Evolutionary conservation across 352 stramenopile species (phyloP).

Genomic region (Pythium aquatile): DNA sequence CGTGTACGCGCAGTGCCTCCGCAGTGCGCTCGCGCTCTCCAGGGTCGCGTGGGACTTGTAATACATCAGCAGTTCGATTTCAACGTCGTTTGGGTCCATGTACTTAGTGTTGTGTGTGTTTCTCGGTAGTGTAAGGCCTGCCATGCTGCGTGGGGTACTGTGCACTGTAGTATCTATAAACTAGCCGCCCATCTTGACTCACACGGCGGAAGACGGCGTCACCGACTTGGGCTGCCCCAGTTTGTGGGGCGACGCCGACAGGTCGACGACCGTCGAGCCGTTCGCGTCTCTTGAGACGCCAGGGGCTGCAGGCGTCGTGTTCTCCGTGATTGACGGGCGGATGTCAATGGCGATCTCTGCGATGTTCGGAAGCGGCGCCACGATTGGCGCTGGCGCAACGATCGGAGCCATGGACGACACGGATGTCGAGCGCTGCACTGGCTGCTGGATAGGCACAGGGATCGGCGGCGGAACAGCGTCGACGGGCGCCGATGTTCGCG

Average conservation of each 20-base stretch:
- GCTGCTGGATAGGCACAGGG: slow-evolving; percentile 11
- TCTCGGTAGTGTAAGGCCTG: slow-evolving; percentile 6
- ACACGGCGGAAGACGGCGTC: slow-evolving; percentile 63
- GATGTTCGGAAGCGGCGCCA: slow-evolving; percentile 13
- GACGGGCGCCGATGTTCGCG: slow-evolving; percentile 9
- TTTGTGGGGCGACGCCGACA: slow-evolving; percentile 35
- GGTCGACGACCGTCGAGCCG: slow-evolving; percentile 20
- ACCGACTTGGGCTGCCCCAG: slow-evolving; percentile 47
- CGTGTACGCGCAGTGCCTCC: slow-evolving; percentile 53
- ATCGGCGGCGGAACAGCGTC: slow-evolving; percentile 8
- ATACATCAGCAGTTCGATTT: neutral
- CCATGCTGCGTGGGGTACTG: slow-evolving; percentile 1
- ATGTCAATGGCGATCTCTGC: slow-evolving; percentile 41
- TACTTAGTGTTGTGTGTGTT: slow-evolving; percentile 3
- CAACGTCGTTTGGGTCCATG: neutral
- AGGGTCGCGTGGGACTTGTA: neutral
- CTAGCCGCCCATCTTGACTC: slow-evolving; percentile 19
- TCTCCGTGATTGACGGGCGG: slow-evolving; percentile 27
- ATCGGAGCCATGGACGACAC: neutral
- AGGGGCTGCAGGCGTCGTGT: neutral
- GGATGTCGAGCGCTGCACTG: slow-evolving; percentile 9
- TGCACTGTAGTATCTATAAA: slow-evolving; percentile 8
- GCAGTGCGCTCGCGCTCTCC: slow-evolving; percentile 1
- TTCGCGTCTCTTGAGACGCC: neutral
- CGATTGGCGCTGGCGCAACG: neutral